Conservation (phyloP, 345 rosid species). For the Balakata baccata region DNA sequence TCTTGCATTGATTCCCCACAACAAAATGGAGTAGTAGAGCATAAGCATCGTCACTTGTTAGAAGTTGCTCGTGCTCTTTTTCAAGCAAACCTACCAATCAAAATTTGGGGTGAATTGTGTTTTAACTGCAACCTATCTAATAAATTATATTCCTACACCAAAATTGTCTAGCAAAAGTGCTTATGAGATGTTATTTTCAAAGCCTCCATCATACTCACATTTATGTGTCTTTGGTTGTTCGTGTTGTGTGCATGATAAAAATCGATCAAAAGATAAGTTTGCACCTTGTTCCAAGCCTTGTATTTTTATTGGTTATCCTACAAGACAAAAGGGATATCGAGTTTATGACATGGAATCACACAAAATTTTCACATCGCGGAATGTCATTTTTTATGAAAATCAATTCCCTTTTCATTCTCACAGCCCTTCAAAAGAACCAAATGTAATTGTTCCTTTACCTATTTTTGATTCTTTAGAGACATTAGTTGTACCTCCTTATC, state of each 20-base stretch:
- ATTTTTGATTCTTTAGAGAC: background rate
- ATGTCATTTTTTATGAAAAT: background rate
- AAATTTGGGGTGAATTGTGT: background rate
- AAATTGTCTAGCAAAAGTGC: background rate
- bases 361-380: background rate
- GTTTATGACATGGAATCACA: background rate
- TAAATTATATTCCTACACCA: background rate
- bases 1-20: background rate
- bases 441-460: background rate
- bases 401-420: background rate
- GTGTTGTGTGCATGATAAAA: background rate
- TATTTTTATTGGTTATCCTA: background rate
- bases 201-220: background rate
- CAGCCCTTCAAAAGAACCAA: background rate
- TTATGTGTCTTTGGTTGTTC: background rate
- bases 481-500: background rate
- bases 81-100: background rate
- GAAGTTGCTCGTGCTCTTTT: background rate
- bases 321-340: background rate
- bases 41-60: background rate
- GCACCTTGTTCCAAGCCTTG: background rate
- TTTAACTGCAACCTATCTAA: background rate
- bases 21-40: background rate
- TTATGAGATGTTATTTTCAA: background rate
- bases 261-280: background rate